These are phyloP conservation scores for Helicocarpus griseus DNA, from an alignment of 2,329 filamentous ascomycete species.

Conservation along the genomic window DNA sequence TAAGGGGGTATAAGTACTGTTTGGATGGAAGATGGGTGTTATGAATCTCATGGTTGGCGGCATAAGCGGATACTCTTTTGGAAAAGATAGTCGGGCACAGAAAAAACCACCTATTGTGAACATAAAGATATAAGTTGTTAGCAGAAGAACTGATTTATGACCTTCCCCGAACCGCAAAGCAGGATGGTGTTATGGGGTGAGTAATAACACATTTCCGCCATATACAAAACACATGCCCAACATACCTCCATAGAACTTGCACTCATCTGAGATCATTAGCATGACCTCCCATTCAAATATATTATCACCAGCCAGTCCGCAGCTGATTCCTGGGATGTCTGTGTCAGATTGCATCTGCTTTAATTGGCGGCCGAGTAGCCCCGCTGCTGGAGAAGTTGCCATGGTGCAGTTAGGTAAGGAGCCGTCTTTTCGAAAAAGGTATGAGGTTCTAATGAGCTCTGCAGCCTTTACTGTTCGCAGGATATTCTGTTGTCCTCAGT, in stretches of 20 bases:
- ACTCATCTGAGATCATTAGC: conserved; percentile 95
- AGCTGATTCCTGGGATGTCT: conserved; percentile 89
- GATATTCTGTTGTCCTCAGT: background rate
- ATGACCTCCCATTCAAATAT: conserved; percentile 98
- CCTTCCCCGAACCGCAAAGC: no score
- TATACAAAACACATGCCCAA: no score
- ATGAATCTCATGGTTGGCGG: conserved; percentile 86
- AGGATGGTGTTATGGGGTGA: no score
- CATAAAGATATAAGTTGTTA: background rate
- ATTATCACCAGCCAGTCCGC: conserved; percentile 71
- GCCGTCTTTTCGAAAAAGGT: no score
- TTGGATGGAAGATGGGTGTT: conserved; percentile 82
- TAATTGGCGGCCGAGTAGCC: conserved; percentile 73
- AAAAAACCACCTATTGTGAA: conserved; percentile 72
- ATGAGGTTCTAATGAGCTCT: no score
- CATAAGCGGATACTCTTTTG: conserved; percentile 71
- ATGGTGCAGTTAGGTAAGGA: conserved; percentile 26
- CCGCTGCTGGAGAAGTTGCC: conserved; percentile 46
- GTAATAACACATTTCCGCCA: no score
- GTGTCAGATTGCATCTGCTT: conserved; percentile 90
- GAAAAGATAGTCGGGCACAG: conserved; percentile 74
- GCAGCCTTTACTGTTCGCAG: background rate
- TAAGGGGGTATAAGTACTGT: conserved; percentile 45
- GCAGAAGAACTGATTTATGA: background rate
- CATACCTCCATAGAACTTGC: conserved; percentile 84